Evolutionary conservation across 129 eudicot genomes (phyloP), one percentile per base, ranked within the genome.

Genomic region (Saposhnikovia divaricata): DNA sequence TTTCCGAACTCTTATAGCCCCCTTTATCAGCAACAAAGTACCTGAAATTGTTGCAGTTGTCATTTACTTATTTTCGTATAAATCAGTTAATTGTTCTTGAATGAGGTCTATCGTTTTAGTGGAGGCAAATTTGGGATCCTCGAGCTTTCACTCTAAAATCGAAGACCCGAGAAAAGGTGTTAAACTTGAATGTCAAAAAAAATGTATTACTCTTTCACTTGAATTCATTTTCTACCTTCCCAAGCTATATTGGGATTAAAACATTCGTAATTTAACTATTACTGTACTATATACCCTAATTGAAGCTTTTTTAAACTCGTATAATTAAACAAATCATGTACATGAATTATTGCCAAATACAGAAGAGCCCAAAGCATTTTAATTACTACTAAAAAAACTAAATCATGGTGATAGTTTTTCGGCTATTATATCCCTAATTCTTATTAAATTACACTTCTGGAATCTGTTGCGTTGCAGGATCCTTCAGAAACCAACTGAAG

Each of bases 401-500:
- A 2, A n/a, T 27, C 71, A 63, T 1, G 28, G 3, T 12, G 11
- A 21, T 21, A 21, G 27, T 57, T 57, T 23, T 28, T 27, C 6
- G 12, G 7, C 21, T 28, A 65, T 65, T 28, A 28, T 65, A 65
- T 28, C 39, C 39, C 66, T 23, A 57, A 21, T 23, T 61, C 37
- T 28, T 68, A 28, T 39, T 1, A 15, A 37, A 15, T 71, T 39
- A 19, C 46, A 37, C 47, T 71, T 39, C 1, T 18, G 28, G 75
- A 71, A 71, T 71, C 21, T 71, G 75, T 25, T 71, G 55, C 55
- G 45, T 79, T 84, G 81, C 76, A 90, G 93, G 89, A 86, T 90
- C 70, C 87, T 90, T 76, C 80, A 80, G 47, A 66, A 82, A 72
- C 79, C 89, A 42, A 74, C 81, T 31, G 83, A 87, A 40, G 91